Conservation (phyloP, 106 monocot genomes). For the Apostasia shenzhenica region DNA sequence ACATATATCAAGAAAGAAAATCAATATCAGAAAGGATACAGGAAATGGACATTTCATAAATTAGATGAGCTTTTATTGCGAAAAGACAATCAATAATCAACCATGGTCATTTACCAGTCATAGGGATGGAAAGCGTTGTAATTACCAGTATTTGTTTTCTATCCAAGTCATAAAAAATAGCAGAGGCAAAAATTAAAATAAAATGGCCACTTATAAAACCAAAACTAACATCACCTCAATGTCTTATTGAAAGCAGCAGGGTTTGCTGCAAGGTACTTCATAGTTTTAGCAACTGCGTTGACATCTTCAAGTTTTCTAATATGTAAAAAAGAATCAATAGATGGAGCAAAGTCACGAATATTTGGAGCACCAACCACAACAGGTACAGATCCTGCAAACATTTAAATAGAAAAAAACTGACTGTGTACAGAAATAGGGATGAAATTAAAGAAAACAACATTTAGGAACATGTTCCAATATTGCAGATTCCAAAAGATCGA, state of each 20-base stretch:
- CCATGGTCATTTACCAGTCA: no score
- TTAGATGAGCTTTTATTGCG: no score
- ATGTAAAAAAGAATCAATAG: constrained; percentile 55
- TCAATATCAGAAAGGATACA: no score
- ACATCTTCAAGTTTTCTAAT: constrained; percentile 52
- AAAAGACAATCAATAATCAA: no score
- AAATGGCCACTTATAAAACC: not conserved
- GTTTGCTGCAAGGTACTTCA: constrained; percentile 46
- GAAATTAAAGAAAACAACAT: not conserved
- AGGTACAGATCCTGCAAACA: constrained; percentile 53
- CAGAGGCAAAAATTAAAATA: not conserved
- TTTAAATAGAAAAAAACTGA: not conserved
- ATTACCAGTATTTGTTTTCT: no score
- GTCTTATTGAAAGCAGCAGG: constrained; percentile 65
- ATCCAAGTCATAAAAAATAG: no score
- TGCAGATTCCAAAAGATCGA: not conserved
- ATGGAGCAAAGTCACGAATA: constrained; percentile 72
- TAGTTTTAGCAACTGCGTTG: constrained; percentile 42
- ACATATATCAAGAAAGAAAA: no score
- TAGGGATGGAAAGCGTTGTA: no score
- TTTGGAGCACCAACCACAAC: constrained; percentile 86
- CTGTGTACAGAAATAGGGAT: no score
- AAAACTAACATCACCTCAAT: constrained; percentile 32
- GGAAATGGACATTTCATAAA: no score
- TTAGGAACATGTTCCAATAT: not conserved